Evolutionary conservation across 2,329 filamentous ascomycete species (phyloP).

Genomic region (Fusarium dlaminii): DNA sequence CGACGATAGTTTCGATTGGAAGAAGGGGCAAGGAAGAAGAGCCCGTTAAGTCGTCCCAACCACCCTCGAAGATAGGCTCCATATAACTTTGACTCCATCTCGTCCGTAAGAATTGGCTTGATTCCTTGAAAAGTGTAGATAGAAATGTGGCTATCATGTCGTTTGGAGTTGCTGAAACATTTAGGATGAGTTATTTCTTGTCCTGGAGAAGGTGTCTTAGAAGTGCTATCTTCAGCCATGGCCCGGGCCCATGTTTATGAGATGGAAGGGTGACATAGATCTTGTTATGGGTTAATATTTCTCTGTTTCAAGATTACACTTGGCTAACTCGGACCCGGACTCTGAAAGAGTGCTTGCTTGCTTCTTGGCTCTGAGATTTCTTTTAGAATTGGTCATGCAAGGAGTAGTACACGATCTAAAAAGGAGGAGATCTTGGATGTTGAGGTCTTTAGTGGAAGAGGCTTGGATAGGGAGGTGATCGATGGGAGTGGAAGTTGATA

Average conservation of each 20-base stretch:
- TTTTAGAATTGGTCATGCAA: neutral
- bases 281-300: neutral
- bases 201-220: neutral
- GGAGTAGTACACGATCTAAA: neutral
- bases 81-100: neutral
- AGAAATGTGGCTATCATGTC: neutral
- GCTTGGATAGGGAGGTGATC: neutral
- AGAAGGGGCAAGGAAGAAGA: no score
- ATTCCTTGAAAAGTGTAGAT: neutral
- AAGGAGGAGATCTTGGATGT: neutral
- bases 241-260: neutral
- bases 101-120: neutral
- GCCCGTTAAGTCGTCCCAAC: neutral
- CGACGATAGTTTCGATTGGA: no score
- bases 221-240: neutral
- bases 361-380: neutral
- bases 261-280: neutral
- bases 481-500: neutral
- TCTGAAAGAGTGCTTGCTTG: neutral
- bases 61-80: neutral
- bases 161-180: neutral
- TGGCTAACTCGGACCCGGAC: neutral
- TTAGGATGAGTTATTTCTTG: neutral
- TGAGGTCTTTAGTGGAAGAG: neutral
- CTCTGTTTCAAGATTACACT: neutral